A percentile compares a stretch with the other conserved stretches of the same genome.
These are phyloP conservation scores for Trichothecium roseum DNA, from an alignment of 2,329 filamentous ascomycete species.

Conservation along the genomic window DNA sequence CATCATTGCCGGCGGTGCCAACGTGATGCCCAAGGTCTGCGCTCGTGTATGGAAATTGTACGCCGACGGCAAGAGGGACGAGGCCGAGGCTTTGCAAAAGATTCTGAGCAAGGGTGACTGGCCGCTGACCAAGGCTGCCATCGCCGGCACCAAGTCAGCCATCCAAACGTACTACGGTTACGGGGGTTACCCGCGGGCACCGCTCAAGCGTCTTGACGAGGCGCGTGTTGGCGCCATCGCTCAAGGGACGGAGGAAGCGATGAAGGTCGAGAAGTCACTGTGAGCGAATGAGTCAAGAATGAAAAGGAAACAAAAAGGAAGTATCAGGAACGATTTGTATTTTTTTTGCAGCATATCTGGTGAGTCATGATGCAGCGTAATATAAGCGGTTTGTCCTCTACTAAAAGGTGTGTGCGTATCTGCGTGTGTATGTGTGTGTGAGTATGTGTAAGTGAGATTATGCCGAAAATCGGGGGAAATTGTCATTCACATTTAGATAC, in stretches of 20 bases:
- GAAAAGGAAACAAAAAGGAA: background rate
- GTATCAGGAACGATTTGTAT: background rate
- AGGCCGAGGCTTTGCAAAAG: constrained; percentile 67
- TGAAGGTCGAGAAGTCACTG: constrained; percentile 52
- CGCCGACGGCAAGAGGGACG: constrained; percentile 59
- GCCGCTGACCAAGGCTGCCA: constrained; percentile 72
- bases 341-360: too few relatives aligned
- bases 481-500: too few relatives aligned
- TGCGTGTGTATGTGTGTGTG: too few relatives aligned
- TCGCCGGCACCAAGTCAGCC: constrained; percentile 77
- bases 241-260: constrained; percentile 50
- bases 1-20: constrained; percentile 78
- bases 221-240: constrained; percentile 41
- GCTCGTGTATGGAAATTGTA: constrained; percentile 71
- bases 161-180: constrained; percentile 76
- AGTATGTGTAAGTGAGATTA: background rate
- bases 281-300: constrained; percentile 17
- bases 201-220: constrained; percentile 55
- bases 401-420: too few relatives aligned
- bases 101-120: constrained; percentile 71
- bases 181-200: constrained; percentile 64
- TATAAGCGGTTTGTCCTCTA: too few relatives aligned
- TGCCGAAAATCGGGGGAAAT: constrained; percentile 1
- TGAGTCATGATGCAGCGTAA: too few relatives aligned
- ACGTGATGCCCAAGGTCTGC: constrained; percentile 75